A percentile compares a stretch with the other conserved stretches of the same genome.
These are phyloP conservation scores for Blastobotrys arbuscula DNA, from an alignment of 1,139 yeast species.

Conservation along the genomic window DNA sequence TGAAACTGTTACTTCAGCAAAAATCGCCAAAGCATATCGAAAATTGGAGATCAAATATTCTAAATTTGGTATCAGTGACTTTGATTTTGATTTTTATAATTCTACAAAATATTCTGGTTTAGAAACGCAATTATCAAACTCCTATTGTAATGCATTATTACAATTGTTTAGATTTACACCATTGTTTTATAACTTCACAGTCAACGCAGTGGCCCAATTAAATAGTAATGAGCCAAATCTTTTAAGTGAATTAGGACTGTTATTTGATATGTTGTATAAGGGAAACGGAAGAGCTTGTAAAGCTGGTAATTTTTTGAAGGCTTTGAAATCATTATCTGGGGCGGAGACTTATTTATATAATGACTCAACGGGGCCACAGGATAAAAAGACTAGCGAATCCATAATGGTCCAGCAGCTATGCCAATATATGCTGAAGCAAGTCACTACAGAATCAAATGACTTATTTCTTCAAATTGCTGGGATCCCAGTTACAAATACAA, in stretches of 20 bases:
- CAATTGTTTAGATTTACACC: conserved; percentile 82
- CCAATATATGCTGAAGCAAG: conserved; percentile 49
- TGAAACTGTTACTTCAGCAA: conserved; percentile 24
- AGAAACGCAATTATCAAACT: conserved; percentile 78
- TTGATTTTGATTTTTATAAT: conserved; percentile 84
- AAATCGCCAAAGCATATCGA: conserved; percentile 66
- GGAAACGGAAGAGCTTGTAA: conserved; percentile 68
- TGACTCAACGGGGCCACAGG: conserved; percentile 28
- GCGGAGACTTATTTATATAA: conserved; percentile 47
- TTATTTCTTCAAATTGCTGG: conserved; percentile 7
- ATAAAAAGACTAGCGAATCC: conserved; percentile 24
- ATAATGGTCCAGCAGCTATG: conserved; percentile 51
- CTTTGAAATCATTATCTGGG: conserved; percentile 38
- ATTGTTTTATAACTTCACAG: conserved; percentile 58
- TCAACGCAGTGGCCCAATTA: conserved; percentile 43
- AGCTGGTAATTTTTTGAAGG: conserved; percentile 62
- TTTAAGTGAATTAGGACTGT: conserved; percentile 76
- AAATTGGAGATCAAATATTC: conserved; percentile 77
- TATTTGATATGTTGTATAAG: conserved; percentile 85
- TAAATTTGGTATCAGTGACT: conserved; percentile 88
- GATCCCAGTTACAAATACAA: conserved; percentile 16
- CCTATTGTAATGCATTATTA: conserved; percentile 72
- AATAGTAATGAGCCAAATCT: conserved; percentile 41
- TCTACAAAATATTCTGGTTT: conserved; percentile 74
- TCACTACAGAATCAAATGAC: conserved; percentile 22